Evolutionary conservation across 202 grass and related monocot genomes (phyloP).

Genomic region (Brachypodium distachyon): DNA sequence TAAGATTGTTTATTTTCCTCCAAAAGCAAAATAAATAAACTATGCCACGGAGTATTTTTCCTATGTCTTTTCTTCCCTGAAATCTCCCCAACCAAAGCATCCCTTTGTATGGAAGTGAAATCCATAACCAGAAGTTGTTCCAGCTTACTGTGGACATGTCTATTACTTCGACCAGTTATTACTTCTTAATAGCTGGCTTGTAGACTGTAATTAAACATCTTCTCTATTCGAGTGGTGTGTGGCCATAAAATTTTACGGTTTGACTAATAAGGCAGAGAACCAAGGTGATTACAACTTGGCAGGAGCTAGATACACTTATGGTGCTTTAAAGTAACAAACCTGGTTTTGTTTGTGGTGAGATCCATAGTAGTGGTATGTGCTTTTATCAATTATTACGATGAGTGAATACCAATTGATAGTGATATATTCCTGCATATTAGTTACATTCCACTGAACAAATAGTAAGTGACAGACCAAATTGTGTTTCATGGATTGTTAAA

Average conservation of each 20-base stretch:
- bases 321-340: background rate
- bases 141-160: background rate
- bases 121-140: background rate
- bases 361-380: background rate
- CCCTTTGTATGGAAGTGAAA: background rate
- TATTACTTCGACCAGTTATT: background rate
- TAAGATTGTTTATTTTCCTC: background rate
- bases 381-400: background rate
- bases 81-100: background rate
- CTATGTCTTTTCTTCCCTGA: background rate
- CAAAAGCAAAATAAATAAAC: background rate
- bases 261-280: background rate
- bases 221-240: background rate
- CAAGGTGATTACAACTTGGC: background rate
- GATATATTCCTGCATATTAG: background rate
- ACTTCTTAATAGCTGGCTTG: background rate
- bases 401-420: background rate
- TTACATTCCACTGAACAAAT: background rate
- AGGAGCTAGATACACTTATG: background rate
- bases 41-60: conserved; percentile 13
- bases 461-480: background rate
- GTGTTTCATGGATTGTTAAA: background rate
- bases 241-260: background rate
- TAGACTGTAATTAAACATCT: background rate
- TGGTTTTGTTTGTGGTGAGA: background rate